Conservation (phyloP, 2,329 filamentous ascomycete species). For the Trichoderma polysporum region DNA sequence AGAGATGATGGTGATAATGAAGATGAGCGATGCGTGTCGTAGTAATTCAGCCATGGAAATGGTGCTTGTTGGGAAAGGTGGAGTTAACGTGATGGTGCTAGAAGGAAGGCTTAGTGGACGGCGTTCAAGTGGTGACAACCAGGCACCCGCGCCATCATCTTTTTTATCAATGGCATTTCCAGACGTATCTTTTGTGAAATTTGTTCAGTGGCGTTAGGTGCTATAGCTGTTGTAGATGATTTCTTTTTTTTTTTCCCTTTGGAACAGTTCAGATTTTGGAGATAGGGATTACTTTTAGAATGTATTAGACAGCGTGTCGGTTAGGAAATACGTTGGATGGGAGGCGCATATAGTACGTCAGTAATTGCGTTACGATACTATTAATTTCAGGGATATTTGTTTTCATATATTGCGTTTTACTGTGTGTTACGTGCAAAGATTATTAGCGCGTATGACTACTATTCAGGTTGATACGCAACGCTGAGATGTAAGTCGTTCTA, state of each 20-base stretch:
- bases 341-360: background rate
- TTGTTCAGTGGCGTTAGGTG: constrained; percentile 1
- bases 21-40: background rate
- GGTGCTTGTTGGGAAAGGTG: background rate
- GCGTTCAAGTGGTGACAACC: background rate
- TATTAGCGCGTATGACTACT: too few relatives aligned
- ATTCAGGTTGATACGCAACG: too few relatives aligned
- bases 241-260: too few relatives aligned
- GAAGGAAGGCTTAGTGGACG: background rate
- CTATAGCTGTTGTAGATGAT: background rate
- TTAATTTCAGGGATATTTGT: background rate
- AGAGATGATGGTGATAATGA: constrained; percentile 17
- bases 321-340: background rate
- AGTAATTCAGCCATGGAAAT: background rate
- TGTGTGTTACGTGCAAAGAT: too few relatives aligned
- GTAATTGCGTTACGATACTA: background rate
- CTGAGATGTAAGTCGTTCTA: too few relatives aligned
- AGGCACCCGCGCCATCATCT: background rate
- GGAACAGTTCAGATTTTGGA: background rate
- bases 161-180: background rate
- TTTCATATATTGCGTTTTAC: background rate
- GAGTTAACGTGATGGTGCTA: background rate
- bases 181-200: background rate
- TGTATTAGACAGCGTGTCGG: constrained; percentile 1
- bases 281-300: background rate